Evolutionary conservation across 805 yeast genomes (phyloP).

Genomic region (Brettanomyces anomalus): DNA sequence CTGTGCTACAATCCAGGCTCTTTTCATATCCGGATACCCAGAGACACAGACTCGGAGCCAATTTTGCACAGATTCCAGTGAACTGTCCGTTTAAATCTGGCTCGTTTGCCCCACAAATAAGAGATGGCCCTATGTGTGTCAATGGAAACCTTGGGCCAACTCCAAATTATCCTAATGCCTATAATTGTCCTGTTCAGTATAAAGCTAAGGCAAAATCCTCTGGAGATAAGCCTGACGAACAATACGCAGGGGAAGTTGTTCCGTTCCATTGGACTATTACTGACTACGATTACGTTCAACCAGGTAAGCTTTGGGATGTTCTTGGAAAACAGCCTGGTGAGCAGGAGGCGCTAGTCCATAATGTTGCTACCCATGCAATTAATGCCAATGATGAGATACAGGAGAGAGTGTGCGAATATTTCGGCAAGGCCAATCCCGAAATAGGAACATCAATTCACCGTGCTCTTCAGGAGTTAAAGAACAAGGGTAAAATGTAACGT

Average conservation of each 20-base stretch:
- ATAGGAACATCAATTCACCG: conserved; percentile 61
- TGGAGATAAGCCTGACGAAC: conserved; percentile 21
- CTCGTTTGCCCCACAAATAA: conserved; percentile 58
- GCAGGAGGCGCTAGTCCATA: conserved; percentile 76
- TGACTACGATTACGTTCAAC: conserved; percentile 69
- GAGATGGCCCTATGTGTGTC: conserved; percentile 75
- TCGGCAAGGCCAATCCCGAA: conserved; percentile 59
- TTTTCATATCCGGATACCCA: conserved; percentile 83
- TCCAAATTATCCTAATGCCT: conserved; percentile 65
- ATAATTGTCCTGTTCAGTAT: conserved; percentile 40
- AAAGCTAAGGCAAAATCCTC: conserved; percentile 28
- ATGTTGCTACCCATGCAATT: conserved; percentile 65
- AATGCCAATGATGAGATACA: conserved; percentile 69
- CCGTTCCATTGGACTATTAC: conserved; percentile 80
- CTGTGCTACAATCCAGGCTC: conserved; percentile 73
- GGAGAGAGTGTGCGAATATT: conserved; percentile 70
- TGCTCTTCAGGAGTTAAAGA: conserved; percentile 28
- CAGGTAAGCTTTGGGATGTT: conserved; percentile 69
- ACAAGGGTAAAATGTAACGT: conserved; percentile 1
- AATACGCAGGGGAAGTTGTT: conserved; percentile 29
- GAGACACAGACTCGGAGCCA: conserved; percentile 70
- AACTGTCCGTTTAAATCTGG: conserved; percentile 64
- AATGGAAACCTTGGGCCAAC: conserved; percentile 66
- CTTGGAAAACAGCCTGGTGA: conserved; percentile 72
- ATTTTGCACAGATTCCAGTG: conserved; percentile 81